Conservation (phyloP, 371 early-diverging fungal genomes). For the Syncephalastrum monosporum region DNA sequence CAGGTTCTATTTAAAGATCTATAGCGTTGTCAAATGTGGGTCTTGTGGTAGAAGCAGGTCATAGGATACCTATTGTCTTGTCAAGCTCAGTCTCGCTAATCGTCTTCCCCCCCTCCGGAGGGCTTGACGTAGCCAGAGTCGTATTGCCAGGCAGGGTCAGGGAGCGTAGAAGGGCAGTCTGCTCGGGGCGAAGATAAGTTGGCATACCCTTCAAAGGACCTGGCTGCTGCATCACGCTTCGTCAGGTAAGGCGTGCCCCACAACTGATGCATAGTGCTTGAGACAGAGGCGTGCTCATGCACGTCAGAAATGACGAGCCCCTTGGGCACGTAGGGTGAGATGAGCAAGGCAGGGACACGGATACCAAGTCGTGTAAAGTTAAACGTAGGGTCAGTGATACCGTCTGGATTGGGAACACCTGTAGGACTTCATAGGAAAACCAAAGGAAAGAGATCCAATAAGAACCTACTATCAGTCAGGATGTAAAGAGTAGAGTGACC, state of each 20-base stretch:
- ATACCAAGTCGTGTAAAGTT: constrained; percentile 32
- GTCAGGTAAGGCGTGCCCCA: constrained; percentile 30
- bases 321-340: constrained; percentile 33
- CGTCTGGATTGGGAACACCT: constrained; percentile 27
- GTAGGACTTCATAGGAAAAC: constrained; percentile 2
- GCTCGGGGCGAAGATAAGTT: constrained; percentile 10
- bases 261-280: constrained; percentile 34
- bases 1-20: no score
- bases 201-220: constrained; percentile 17
- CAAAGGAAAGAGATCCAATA: no score
- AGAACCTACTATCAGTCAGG: background rate
- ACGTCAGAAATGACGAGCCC: constrained; percentile 17
- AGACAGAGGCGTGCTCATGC: constrained; percentile 41
- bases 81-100: no score
- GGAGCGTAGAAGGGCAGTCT: constrained; percentile 15
- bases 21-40: no score
- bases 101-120: no score
- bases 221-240: constrained; percentile 28
- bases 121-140: no score
- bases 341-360: constrained; percentile 45
- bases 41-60: no score
- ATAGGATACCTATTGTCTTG: no score
- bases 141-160: constrained; percentile 11
- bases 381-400: constrained; percentile 21
- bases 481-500: background rate